Base-by-base conservation (phyloP, 108 stramenopile species). In the Skeletonema tropicum region DNA sequence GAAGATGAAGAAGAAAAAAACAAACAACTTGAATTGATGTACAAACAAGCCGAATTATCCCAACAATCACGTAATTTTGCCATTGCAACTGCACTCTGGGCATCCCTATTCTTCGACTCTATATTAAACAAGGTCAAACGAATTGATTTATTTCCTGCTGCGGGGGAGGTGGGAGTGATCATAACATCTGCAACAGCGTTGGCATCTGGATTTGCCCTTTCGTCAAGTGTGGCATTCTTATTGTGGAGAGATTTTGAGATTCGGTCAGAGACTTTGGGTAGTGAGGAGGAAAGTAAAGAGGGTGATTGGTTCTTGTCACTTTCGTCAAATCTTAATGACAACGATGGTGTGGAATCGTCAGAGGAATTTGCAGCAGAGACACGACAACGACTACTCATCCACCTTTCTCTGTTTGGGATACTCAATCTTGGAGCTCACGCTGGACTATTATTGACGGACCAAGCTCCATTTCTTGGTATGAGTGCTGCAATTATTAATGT, bases 271-370 rank as follows among this genome's bases (percentile, higher is more conserved):
- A 65, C 45, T 62, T 45, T 32, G 5, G 35, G 30, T n/a, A n/a
- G n/a, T 49, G 70, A 36, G 17, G 73, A 48, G 0, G 70, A 48
- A 3, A 48, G 49, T 33, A 36, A 29, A 10, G 66, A 65, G 49
- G 76, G 70, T 5, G 76, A 71, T 59, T 77, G 52, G 64, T 71
- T 77, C 64, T 39, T 76, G 12, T 76, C 75, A 48, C 64, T 76
- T 3, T 68, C 71, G 0, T n/a, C 25, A 13, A 17, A 8, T 6
- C 17, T 42, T 17, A 21, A n/a, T 14, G 46, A 35, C 13, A 21
- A n/a, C 6, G 46, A 48, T 26, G 41, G 48, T 61, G 55, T 26
- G 5, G 36, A 60, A 42, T 52, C 26, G 30, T 52, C 26, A 17
- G 55, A 60, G 17, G 17, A 46, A 30, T 75, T 75, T 46, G 66